These are phyloP conservation scores for Castanea mollissima DNA, from an alignment of 306 rosid species.

Conservation along the genomic window DNA sequence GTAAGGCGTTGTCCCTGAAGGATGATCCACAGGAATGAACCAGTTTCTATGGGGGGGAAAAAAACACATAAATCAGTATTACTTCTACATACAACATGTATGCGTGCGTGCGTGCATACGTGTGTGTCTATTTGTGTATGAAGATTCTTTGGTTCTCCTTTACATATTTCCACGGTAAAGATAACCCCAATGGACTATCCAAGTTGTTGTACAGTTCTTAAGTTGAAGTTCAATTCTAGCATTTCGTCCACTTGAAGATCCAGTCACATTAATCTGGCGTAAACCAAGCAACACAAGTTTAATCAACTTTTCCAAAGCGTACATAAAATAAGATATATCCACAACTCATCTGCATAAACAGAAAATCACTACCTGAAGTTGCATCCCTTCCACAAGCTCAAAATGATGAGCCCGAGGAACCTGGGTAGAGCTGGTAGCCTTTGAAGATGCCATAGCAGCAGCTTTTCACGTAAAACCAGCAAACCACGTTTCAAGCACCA, in stretches of 20 bases:
- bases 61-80: background rate
- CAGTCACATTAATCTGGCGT: constrained; percentile 23
- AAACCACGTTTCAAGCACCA: background rate
- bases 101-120: no score
- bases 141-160: background rate
- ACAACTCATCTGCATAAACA: background rate
- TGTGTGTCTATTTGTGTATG: no score
- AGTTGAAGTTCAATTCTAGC: constrained; percentile 29
- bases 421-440: background rate
- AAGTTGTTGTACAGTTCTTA: constrained; percentile 16
- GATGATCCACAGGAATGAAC: constrained; percentile 23
- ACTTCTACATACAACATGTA: background rate
- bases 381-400: constrained; percentile 27
- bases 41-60: constrained; percentile 19
- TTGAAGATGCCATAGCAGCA: constrained; percentile 25
- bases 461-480: background rate
- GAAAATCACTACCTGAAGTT: constrained; percentile 11
- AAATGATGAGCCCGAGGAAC: constrained; percentile 24
- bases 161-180: constrained; percentile 25
- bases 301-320: background rate
- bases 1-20: constrained; percentile 21
- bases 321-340: background rate
- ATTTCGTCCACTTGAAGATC: constrained; percentile 11
- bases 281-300: background rate
- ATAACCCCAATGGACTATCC: constrained; percentile 37